These are phyloP conservation scores for Solanum paucissectum DNA, from an alignment of 257 asterid genomes.

Conservation along the genomic window DNA sequence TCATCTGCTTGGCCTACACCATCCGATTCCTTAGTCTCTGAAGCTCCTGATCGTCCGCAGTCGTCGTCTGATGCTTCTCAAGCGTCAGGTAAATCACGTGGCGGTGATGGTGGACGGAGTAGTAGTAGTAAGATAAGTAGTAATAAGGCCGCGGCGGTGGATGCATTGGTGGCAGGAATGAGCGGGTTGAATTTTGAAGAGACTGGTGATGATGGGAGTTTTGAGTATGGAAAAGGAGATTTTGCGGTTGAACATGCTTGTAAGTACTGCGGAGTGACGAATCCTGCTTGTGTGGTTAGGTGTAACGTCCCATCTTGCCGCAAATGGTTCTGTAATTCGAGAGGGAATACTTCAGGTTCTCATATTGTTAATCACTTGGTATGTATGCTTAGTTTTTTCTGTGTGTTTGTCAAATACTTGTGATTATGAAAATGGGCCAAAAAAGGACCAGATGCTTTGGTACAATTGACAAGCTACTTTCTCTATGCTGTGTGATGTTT, in stretches of 20 bases:
- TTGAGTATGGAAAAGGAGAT: conserved; percentile 84
- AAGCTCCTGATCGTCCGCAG: conserved; percentile 30
- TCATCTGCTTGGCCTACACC: conserved; percentile 74
- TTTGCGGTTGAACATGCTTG: conserved; percentile 83
- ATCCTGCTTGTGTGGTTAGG: conserved; percentile 92
- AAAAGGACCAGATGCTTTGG: not conserved
- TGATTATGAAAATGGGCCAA: not conserved
- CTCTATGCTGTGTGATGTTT: not conserved
- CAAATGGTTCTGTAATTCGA: conserved; percentile 95
- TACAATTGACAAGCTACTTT: not conserved
- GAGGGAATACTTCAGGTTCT: conserved; percentile 98
- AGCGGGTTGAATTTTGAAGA: conserved; percentile 92
- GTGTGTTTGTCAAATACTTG: not conserved
- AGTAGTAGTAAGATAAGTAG: conserved; percentile 8
- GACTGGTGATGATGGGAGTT: conserved; percentile 83
- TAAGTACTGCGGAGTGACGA: conserved; percentile 83
- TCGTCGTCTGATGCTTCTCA: conserved; percentile 56
- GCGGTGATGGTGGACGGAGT: conserved; percentile 5
- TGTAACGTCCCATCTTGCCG: conserved; percentile 96
- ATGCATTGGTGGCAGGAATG: conserved; percentile 89
- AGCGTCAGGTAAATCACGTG: conserved; percentile 33
- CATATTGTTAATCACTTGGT: conserved; percentile 97
- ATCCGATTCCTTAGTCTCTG: conserved; percentile 41
- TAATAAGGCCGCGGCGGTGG: conserved; percentile 49
- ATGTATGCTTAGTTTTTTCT: conserved; percentile 13